A percentile compares a stretch with the other conserved stretches of the same genome.
Conservation (phyloP, 139 green algal genomes). For the Chlamydomonas sp. region DNA sequence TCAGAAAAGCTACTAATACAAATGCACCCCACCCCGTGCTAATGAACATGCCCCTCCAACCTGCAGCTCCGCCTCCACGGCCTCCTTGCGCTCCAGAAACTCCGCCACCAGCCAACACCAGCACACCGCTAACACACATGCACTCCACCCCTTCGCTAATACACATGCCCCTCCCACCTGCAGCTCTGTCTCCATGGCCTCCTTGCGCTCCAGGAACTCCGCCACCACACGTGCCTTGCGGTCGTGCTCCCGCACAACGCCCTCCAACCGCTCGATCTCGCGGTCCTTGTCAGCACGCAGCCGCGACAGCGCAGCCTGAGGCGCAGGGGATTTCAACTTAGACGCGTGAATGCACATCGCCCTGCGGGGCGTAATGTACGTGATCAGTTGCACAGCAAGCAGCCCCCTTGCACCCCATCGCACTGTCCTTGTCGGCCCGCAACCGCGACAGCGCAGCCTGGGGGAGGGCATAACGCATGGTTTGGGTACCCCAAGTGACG, state of each 20-base stretch:
- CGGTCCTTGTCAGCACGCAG: conserved; percentile 61
- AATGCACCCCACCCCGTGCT: not conserved
- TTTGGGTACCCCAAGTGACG: no score
- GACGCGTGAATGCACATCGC: no score
- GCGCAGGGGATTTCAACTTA: no score
- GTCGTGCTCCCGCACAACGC: conserved; percentile 51
- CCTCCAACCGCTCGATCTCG: conserved; percentile 49
- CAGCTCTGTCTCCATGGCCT: conserved; percentile 60
- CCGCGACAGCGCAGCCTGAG: conserved; percentile 38
- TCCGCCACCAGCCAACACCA: not conserved
- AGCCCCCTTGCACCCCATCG: conserved; percentile 46
- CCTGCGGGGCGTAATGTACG: no score
- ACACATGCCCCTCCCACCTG: not conserved
- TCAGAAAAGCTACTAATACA: no score
- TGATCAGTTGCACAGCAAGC: no score
- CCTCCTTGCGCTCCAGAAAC: no score
- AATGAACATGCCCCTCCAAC: conserved; percentile 19
- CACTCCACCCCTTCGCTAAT: no score
- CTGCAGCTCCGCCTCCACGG: conserved; percentile 50
- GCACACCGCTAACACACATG: no score
- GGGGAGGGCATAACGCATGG: not conserved
- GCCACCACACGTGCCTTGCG: conserved; percentile 44
- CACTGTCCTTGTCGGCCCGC: conserved; percentile 59
- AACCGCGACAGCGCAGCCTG: conserved; percentile 36
- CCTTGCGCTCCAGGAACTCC: conserved; percentile 70